Conservation (phyloP, 148 eudicot genomes). For the Nepenthes mirabilis region DNA sequence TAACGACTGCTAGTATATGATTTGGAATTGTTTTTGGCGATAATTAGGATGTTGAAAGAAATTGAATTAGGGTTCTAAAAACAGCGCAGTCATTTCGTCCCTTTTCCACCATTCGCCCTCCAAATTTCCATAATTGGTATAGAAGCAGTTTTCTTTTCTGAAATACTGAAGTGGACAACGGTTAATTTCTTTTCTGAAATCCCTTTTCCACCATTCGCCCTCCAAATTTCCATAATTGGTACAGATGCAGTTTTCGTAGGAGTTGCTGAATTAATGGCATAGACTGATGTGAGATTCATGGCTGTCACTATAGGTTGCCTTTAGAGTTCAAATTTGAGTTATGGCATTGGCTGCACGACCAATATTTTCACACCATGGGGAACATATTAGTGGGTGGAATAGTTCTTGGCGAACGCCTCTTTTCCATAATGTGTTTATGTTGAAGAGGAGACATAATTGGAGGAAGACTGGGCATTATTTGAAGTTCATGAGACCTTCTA, state of each 20-base stretch:
- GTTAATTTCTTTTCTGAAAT: neutral
- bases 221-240: too few relatives aligned
- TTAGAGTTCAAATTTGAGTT: slow-evolving; percentile 7
- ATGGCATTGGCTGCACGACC: slow-evolving; percentile 35
- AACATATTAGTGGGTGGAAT: slow-evolving; percentile 11
- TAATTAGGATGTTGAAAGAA: too few relatives aligned
- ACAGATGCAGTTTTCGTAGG: too few relatives aligned
- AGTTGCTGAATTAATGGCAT: too few relatives aligned
- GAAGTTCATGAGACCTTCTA: slow-evolving; percentile 19
- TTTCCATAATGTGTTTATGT: slow-evolving; percentile 16
- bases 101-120: neutral
- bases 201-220: neutral
- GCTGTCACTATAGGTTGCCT: slow-evolving; percentile 13
- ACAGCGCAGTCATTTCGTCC: too few relatives aligned
- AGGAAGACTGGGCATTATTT: slow-evolving; percentile 14
- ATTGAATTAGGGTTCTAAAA: too few relatives aligned
- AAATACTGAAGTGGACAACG: too few relatives aligned
- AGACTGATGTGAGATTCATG: neutral
- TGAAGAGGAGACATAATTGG: slow-evolving; percentile 25
- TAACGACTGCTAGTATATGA: too few relatives aligned
- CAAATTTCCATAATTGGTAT: too few relatives aligned
- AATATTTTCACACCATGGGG: slow-evolving; percentile 31
- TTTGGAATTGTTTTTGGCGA: too few relatives aligned
- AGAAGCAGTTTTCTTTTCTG: too few relatives aligned
- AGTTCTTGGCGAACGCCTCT: slow-evolving; percentile 14